Evolutionary conservation across 768 basidiomycete species (phyloP).

Genomic region (Phylloporus rhodoxanthus): DNA sequence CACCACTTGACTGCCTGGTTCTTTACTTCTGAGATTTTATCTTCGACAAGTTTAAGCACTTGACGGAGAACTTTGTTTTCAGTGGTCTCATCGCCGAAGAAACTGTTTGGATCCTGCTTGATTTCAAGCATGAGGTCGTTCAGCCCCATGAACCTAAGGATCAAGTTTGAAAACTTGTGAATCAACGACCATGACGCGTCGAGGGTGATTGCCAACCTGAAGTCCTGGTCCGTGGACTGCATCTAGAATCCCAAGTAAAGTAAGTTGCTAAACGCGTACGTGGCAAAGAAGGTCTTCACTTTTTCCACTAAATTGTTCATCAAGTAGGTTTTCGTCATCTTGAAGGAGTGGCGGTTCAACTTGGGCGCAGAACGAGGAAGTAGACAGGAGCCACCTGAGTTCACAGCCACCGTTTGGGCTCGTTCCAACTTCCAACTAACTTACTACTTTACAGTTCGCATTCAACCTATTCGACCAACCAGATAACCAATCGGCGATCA

Average conservation of each 20-base stretch:
- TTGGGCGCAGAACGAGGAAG: background rate
- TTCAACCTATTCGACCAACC: too few species aligned
- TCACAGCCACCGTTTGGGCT: slow-evolving; percentile 1
- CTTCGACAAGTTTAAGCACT: slow-evolving; percentile 82
- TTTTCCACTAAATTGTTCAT: slow-evolving; percentile 85
- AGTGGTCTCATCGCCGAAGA: slow-evolving; percentile 76
- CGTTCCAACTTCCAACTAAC: too few species aligned
- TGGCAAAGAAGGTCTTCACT: slow-evolving; percentile 32
- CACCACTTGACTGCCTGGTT: slow-evolving; percentile 96
- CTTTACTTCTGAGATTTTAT: slow-evolving; percentile 97
- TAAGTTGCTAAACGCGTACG: background rate
- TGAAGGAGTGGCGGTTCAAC: slow-evolving; percentile 14
- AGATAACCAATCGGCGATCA: too few species aligned
- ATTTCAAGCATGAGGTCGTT: slow-evolving; percentile 91
- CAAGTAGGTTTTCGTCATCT: slow-evolving; percentile 79
- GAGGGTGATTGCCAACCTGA: slow-evolving; percentile 47
- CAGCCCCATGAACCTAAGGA: slow-evolving; percentile 88
- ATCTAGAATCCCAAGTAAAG: slow-evolving; percentile 43
- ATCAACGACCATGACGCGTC: slow-evolving; percentile 14
- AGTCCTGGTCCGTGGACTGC: slow-evolving; percentile 89
- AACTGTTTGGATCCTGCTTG: slow-evolving; percentile 66
- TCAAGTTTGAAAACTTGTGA: slow-evolving; percentile 6
- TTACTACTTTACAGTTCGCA: too few species aligned
- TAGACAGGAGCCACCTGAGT: slow-evolving; percentile 21
- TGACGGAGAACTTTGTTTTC: slow-evolving; percentile 82